Percentiles rank a stretch among this genome's conserved stretches.
Evolutionary conservation across 1,284 basidiomycete species (phyloP).

Genomic region (Testicularia cyperi): DNA sequence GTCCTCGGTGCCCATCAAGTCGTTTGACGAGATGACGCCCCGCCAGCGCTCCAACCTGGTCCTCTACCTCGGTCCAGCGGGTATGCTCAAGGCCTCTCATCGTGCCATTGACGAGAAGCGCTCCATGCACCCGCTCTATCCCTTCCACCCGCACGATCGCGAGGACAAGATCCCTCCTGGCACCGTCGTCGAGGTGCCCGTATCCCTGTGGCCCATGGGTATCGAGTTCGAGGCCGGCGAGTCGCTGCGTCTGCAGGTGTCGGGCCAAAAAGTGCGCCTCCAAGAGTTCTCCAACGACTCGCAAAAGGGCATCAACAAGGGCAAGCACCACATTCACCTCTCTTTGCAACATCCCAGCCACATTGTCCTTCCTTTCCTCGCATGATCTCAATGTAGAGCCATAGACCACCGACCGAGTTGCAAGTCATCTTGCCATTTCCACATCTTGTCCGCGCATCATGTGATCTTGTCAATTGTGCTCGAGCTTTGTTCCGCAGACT

Average conservation of each 20-base stretch:
- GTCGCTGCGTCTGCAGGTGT: slow-evolving; percentile 1
- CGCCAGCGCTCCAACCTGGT: background rate
- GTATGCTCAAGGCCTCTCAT: slow-evolving; percentile 4
- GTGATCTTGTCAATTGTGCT: too few species aligned
- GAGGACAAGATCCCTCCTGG: slow-evolving; percentile 1
- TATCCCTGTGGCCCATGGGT: slow-evolving; percentile 1
- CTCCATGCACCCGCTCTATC: slow-evolving; percentile 1
- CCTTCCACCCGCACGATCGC: slow-evolving; percentile 5
- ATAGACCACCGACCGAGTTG: background rate
- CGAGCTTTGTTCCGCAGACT: too few species aligned
- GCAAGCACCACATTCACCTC: slow-evolving; percentile 1
- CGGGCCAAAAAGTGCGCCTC: background rate
- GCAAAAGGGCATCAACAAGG: slow-evolving; percentile 2
- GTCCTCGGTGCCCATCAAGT: background rate
- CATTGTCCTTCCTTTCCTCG: slow-evolving; percentile 1
- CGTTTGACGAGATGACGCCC: slow-evolving; percentile 2
- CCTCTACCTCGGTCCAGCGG: slow-evolving; percentile 1
- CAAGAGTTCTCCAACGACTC: background rate
- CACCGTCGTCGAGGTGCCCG: background rate
- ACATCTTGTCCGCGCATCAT: too few species aligned
- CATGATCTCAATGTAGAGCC: background rate
- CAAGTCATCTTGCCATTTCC: too few species aligned
- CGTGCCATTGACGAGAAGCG: slow-evolving; percentile 1
- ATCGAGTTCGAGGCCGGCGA: slow-evolving; percentile 4
- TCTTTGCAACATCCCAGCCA: background rate